Percentiles rank a stretch among this genome's conserved stretches.
These are phyloP conservation scores for Bruguiera gymnorhiza DNA, from an alignment of 345 rosid genomes.

Conservation along the genomic window DNA sequence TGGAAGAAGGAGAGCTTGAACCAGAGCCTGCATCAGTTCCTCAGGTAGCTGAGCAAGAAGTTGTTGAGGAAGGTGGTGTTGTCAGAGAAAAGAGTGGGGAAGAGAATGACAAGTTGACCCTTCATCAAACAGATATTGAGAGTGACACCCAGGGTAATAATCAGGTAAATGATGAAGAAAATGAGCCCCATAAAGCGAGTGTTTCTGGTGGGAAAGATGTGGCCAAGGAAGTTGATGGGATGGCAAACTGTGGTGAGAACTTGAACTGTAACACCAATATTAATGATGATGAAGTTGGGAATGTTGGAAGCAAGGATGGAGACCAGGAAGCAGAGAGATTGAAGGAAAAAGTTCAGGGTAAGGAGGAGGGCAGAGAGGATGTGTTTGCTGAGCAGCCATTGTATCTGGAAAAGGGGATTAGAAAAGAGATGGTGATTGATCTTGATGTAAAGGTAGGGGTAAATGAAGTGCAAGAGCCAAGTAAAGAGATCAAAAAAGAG, in stretches of 20 bases:
- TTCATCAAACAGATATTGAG: constrained; percentile 25
- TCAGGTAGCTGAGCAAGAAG: constrained; percentile 11
- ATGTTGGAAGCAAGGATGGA: constrained; percentile 17
- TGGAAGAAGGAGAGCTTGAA: constrained; percentile 99
- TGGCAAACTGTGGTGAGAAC: constrained; percentile 28
- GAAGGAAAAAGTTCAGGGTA: constrained; percentile 23
- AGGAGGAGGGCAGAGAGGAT: constrained; percentile 32
- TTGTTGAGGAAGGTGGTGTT: constrained; percentile 3
- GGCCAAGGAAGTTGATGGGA: constrained; percentile 32
- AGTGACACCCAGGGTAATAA: constrained; percentile 20
- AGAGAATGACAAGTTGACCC: constrained; percentile 13
- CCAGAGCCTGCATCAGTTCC: constrained; percentile 45
- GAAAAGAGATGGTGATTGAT: constrained; percentile 37
- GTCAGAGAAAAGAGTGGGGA: constrained; percentile 15
- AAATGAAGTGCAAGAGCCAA: constrained; percentile 31
- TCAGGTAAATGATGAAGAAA: constrained; percentile 18
- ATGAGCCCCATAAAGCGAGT: constrained; percentile 24
- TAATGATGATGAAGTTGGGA: constrained; percentile 20
- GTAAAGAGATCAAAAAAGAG: constrained; percentile 31
- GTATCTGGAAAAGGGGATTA: constrained; percentile 27
- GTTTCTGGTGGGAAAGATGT: constrained; percentile 25
- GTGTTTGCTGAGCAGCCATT: constrained; percentile 28
- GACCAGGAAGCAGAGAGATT: constrained; percentile 28
- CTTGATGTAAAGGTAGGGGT: constrained; percentile 36
- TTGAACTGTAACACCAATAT: constrained; percentile 18